Conservation (phyloP, 345 rosid genomes). For the Hibiscus trionum region DNA sequence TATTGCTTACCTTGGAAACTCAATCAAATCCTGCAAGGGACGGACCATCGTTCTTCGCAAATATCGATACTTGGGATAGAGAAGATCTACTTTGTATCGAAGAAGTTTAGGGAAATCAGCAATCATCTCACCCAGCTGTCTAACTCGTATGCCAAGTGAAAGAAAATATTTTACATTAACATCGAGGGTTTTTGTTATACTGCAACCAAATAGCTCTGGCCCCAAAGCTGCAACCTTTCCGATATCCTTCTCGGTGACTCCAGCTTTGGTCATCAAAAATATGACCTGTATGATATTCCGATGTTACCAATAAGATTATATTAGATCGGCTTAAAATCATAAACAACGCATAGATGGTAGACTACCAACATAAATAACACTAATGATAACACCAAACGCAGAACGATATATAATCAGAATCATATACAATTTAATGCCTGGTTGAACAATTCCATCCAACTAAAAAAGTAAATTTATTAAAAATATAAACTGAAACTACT, state of each 20-base stretch:
- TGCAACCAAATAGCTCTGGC: constrained; percentile 88
- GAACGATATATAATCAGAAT: neutral
- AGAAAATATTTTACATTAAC: constrained; percentile 61
- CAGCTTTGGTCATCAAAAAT: constrained; percentile 78
- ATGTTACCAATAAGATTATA: neutral
- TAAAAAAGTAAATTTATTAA: neutral
- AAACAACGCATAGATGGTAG: neutral
- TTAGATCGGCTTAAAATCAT: neutral
- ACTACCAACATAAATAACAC: neutral
- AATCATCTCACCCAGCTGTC: constrained; percentile 71
- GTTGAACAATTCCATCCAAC: neutral
- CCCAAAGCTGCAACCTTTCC: constrained; percentile 75
- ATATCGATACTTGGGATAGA: constrained; percentile 76
- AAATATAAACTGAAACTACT: neutral
- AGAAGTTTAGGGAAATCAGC: constrained; percentile 89
- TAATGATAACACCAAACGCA: neutral
- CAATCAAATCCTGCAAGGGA: constrained; percentile 73
- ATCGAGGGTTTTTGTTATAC: constrained; percentile 64
- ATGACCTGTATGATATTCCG: constrained; percentile 43
- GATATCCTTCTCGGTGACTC: constrained; percentile 62
- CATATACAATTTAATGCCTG: neutral
- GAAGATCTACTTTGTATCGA: constrained; percentile 56
- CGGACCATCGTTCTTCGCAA: constrained; percentile 78
- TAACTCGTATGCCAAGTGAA: constrained; percentile 62
- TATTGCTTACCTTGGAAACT: constrained; percentile 66